Evolutionary conservation across 2,329 filamentous ascomycete species (phyloP), one percentile per base, ranked within the genome.

Genomic region (Pestalotiopsis sp.): DNA sequence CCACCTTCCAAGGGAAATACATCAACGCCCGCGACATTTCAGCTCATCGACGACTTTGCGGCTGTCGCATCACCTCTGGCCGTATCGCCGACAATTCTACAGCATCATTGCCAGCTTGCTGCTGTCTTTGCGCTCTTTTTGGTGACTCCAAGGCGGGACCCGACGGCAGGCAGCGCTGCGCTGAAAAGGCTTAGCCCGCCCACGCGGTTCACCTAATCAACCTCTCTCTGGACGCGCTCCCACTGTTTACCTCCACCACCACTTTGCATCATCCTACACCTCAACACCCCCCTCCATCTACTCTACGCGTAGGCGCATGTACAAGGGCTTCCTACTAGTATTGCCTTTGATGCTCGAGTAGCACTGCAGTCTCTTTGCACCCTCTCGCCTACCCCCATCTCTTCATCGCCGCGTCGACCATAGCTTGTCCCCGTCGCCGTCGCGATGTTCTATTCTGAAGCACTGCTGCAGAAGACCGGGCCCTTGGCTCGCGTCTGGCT

Each of bases 401-500:
- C 31, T 65, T 49, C 69, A 27, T 64, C 62, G 56, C 71, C 58
- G 60, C 59, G 67, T 72, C 66, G 70, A 67, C 68, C 27, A 20
- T 27, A 27, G 36, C 67, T 68, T 68, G 68, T 73, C 74, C n/a
- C 27, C 59, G 71, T 76, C 74, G 78, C 75, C 75, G 72, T 74
- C 83, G 84, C 78, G 80, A 99, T 99, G 96, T 99, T 99, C 84
- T 98, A 98, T 82, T 97, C 96, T 66, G 94, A 97, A 85, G 94
- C 94, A 67, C 89, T 99, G 69, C 89, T 99, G 76, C 94, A 95
- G 80, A 97, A 97, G 91, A 97, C 94, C 76, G 96, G 96, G 85
- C 95, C 96, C 78, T 84, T 99, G 86, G 96, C 96, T 83, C 93
- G 94, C 79, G 95, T 98, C 84, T 99, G 96, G 96, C 89, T 98